Percentiles rank a stretch among this genome's conserved stretches.
Conservation (phyloP, 2,329 filamentous ascomycete genomes). For the Madurella fahalii region DNA sequence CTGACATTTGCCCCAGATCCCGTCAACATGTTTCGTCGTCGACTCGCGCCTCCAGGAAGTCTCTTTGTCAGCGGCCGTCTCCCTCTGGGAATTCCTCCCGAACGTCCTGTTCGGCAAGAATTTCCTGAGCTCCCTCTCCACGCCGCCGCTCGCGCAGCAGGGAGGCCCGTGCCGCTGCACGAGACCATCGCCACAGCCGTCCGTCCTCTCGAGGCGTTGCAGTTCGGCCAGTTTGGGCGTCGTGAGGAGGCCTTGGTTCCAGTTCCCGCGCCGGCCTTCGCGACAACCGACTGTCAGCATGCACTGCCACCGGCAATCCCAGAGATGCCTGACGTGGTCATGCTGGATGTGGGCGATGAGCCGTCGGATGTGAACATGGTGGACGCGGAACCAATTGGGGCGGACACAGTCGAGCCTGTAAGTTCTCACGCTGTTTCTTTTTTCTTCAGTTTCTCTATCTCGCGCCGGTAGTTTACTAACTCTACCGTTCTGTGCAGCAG, state of each 20-base stretch:
- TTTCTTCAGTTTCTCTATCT: too few relatives aligned
- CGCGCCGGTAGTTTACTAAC: too few relatives aligned
- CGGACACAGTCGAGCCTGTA: too few relatives aligned
- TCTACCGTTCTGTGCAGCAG: too few relatives aligned
- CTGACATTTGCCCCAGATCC: too few relatives aligned
- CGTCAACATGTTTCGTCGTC: too few relatives aligned
- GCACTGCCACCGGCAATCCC: not conserved
- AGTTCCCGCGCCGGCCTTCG: constrained; percentile 3
- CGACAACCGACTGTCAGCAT: not conserved
- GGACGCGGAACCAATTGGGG: not conserved
- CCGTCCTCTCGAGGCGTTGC: not conserved
- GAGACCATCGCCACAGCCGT: not conserved
- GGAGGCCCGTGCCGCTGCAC: not conserved
- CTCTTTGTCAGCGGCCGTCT: too few relatives aligned
- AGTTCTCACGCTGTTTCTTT: too few relatives aligned
- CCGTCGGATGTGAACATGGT: not conserved
- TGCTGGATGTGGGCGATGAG: not conserved
- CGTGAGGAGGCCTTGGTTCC: constrained; percentile 2
- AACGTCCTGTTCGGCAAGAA: not conserved
- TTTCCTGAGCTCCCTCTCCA: not conserved
- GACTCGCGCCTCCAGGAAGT: too few relatives aligned
- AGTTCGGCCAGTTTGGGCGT: not conserved
- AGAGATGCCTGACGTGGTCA: not conserved
- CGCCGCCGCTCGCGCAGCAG: not conserved
- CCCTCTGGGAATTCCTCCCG: too few relatives aligned